Base-by-base conservation (phyloP, 179 eudicot genomes). In the Silene coronaria region DNA sequence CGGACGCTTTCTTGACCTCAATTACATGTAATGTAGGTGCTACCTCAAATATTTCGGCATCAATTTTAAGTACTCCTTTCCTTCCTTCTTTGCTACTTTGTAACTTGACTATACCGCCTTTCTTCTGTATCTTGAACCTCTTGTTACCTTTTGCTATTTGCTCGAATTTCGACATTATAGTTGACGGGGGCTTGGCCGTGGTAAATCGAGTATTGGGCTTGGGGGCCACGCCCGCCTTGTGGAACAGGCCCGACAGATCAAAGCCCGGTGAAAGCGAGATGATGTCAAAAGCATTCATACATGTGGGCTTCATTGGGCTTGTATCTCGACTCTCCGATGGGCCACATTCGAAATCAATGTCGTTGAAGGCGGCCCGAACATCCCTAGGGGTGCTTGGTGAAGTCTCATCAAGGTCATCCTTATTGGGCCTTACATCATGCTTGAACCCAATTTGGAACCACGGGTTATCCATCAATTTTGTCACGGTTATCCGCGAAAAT, bases 41-140 rank as follows among this genome's bases (percentile, higher is more conserved):
- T 1, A 92, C 86, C 83, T 90, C 93, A 71, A 89, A 92, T 3
- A 92, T 92, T 77, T 90, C 93, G 0, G 97, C 96, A 23, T 90
- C 86, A 16, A 92, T 90, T 6, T 76, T 84, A 26, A 92, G 74
- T 34, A 75, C 55, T 32, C 97, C 96, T 71, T 90, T 92, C 60
- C 97, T 83, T 23, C 97, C 96, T 80, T 84, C 88, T 76, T 84
- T 86, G 36, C 28, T 82, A 34, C 91, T 87, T 26, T 85, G 82
- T 59, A 92, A 22, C 63, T 83, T 85, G 79, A 92, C 87, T 51
- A 60, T 63, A 17, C 96, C 96, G 22, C 87, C 87, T 58, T 84
- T 79, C 82, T 83, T 89, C 65, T 77, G 82, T 5, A 92, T 80
- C 74, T 71, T 84, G 60, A 92, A 90, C 34, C 82, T 84, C 69